Evolutionary conservation across 495 filamentous ascomycete species (phyloP).

Genomic region (Hyphodiscus hymeniophilus): DNA sequence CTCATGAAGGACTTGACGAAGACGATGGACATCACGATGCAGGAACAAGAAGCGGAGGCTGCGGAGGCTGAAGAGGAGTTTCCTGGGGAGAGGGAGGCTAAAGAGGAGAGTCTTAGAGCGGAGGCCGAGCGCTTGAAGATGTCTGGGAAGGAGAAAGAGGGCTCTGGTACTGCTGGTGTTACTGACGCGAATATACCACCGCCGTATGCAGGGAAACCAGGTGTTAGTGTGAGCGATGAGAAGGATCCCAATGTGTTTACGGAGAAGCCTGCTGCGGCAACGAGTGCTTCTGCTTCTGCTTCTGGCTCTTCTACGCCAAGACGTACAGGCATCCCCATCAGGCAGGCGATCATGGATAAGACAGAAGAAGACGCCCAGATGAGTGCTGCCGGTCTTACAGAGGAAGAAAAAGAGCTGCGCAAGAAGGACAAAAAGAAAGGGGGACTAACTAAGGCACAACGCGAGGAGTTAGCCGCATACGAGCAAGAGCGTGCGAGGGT

Average conservation of each 20-base stretch:
- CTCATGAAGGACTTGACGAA: constrained; percentile 86
- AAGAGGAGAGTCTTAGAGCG: constrained; percentile 38
- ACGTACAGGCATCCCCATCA: constrained; percentile 55
- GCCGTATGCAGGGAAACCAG: constrained; percentile 1
- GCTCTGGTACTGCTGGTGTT: constrained; percentile 21
- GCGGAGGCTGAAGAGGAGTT: constrained; percentile 47
- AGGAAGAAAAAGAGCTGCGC: constrained; percentile 68
- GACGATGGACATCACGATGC: constrained; percentile 85
- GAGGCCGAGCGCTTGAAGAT: constrained; percentile 11
- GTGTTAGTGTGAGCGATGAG: constrained; percentile 8
- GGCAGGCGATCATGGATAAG: constrained; percentile 80
- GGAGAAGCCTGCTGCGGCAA: neutral
- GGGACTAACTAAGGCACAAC: constrained; percentile 78
- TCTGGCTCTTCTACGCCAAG: constrained; percentile 51
- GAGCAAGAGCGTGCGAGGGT: constrained; percentile 77
- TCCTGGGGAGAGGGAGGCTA: constrained; percentile 37
- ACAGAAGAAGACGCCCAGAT: constrained; percentile 78
- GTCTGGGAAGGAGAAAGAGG: constrained; percentile 1
- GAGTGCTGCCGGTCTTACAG: constrained; percentile 58
- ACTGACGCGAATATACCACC: constrained; percentile 14
- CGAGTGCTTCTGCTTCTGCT: constrained; percentile 7
- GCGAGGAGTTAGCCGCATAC: constrained; percentile 78
- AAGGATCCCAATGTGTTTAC: constrained; percentile 6
- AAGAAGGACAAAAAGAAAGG: constrained; percentile 82
- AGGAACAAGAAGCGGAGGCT: constrained; percentile 28